Evolutionary conservation across 2,329 filamentous ascomycete genomes (phyloP), one percentile per base, ranked within the genome.

Genomic region (Akanthomyces uredinophilus): DNA sequence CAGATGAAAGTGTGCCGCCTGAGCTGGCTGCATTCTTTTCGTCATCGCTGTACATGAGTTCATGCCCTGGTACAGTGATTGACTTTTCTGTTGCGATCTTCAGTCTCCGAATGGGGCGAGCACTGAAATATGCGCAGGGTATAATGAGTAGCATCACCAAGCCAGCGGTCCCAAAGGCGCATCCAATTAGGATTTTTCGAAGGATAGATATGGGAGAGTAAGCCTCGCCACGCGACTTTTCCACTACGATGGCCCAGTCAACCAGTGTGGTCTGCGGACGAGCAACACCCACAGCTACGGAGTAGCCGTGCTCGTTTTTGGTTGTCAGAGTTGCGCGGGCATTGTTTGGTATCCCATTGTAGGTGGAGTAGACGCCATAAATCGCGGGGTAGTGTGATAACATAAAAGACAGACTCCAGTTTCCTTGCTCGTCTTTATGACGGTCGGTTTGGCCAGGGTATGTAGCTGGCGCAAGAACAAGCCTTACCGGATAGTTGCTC

Each of bases 241-340:
- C 93, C 1, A 96, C 84, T 2, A 96, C 69, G 4, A 97, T 77
- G 5, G 90, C 86, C 93, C 93, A 97, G 69, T 94, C 85, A 8
- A 90, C 90, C 58, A 96, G 75, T 0, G 76, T 71, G 5, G 82
- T 91, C 59, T 84, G 81, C 0, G 90, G 86, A 13, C 89, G 81
- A 8, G 91, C 90, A 69, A 87, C 94, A 24, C 92, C 93, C n/a
- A 93, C 87, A 13, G 91, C 89, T 1, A 97, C 91, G 4, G 75
- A 71, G 11, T 82, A 73, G 0, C 83, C 83, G 65, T 91, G 80
- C 68, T 96, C 92, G 67, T 96, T 96, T 10, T 72, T 79, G 0
- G 90, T 89, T 13, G 85, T 84, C 16, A 96, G 78, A 1, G 82
- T 72, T 64, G 87, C 86, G 18, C 87, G 89, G 4, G 90, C 87